These are phyloP conservation scores for Pythium pyrilobum DNA, from an alignment of 352 stramenopile genomes.

Conservation along the genomic window DNA sequence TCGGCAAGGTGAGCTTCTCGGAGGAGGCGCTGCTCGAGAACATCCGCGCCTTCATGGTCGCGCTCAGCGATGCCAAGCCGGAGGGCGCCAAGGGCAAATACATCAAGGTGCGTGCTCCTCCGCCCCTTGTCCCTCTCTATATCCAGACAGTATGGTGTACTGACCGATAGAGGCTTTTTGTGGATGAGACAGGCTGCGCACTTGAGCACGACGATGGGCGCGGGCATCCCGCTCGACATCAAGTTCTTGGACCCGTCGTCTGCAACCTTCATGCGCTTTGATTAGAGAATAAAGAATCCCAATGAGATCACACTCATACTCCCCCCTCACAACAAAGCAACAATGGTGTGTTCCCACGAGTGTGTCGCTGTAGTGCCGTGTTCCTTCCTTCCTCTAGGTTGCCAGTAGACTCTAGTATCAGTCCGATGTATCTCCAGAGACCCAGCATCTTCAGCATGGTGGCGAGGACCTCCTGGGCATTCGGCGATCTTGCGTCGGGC, in stretches of 20 bases:
- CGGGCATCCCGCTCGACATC: constrained; percentile 68
- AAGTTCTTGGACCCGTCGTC: constrained; percentile 83
- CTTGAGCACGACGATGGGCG: constrained; percentile 85
- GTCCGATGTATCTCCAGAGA: background rate
- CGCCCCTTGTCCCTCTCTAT: background rate
- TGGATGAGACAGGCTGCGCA: constrained; percentile 56
- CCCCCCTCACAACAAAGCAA: background rate
- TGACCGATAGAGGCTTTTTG: too few relatives aligned
- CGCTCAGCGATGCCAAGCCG: constrained; percentile 87
- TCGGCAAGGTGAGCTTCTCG: constrained; percentile 88
- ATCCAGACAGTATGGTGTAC: background rate
- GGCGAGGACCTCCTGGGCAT: too few relatives aligned
- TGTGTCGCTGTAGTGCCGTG: too few relatives aligned
- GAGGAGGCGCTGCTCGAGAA: constrained; percentile 90
- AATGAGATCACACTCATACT: constrained; percentile 1
- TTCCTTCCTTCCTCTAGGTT: too few relatives aligned
- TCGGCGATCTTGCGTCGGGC: background rate
- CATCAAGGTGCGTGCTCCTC: constrained; percentile 59
- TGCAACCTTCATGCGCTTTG: constrained; percentile 83
- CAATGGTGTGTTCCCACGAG: too few relatives aligned
- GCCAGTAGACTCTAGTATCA: too few relatives aligned
- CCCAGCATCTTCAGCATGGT: background rate
- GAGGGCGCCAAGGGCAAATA: constrained; percentile 93
- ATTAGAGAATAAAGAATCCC: constrained; percentile 36
- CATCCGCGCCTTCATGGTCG: constrained; percentile 90